Conservation (phyloP, 768 basidiomycete genomes). For the Chiua virens region DNA sequence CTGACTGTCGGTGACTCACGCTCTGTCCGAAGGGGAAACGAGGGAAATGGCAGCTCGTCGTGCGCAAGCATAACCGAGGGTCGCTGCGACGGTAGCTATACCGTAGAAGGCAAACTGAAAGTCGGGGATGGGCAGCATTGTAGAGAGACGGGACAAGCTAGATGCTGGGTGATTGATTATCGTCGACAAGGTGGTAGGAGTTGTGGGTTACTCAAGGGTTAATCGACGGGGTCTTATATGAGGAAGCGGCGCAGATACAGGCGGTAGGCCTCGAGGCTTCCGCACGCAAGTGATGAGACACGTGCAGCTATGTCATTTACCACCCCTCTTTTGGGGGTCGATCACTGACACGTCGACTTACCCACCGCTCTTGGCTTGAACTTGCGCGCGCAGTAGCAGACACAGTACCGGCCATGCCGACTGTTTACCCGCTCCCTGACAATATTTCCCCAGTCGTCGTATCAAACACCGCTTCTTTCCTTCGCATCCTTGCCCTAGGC, state of each 20-base stretch:
- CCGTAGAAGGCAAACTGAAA: slow-evolving; percentile 56
- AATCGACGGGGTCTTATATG: slow-evolving; percentile 35
- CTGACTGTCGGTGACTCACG: slow-evolving; percentile 33
- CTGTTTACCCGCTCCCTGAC: slow-evolving; percentile 72
- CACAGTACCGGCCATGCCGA: slow-evolving; percentile 55
- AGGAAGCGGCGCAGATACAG: slow-evolving; percentile 18
- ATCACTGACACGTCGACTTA: slow-evolving; percentile 25
- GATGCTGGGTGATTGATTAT: too few species aligned
- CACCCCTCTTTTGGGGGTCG: slow-evolving; percentile 13
- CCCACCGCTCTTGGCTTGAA: too few species aligned
- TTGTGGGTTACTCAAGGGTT: slow-evolving; percentile 9
- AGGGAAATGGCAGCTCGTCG: slow-evolving; percentile 36
- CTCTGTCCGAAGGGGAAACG: slow-evolving; percentile 18
- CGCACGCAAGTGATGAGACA: too few species aligned
- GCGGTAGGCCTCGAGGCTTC: slow-evolving; percentile 33
- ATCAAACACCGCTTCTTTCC: slow-evolving; percentile 83
- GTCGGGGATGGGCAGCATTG: slow-evolving; percentile 52
- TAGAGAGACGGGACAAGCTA: too few species aligned
- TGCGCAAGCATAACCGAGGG: slow-evolving; percentile 56
- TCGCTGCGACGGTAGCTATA: slow-evolving; percentile 59
- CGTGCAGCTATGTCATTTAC: too few species aligned
- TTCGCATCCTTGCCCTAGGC: slow-evolving; percentile 86
- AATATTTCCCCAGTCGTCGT: slow-evolving; percentile 71
- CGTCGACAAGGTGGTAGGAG: slow-evolving; percentile 9
- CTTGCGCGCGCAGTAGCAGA: too few species aligned